These are phyloP conservation scores for Aspergillus ellipticus DNA, from an alignment of 495 filamentous ascomycete species.

Conservation along the genomic window DNA sequence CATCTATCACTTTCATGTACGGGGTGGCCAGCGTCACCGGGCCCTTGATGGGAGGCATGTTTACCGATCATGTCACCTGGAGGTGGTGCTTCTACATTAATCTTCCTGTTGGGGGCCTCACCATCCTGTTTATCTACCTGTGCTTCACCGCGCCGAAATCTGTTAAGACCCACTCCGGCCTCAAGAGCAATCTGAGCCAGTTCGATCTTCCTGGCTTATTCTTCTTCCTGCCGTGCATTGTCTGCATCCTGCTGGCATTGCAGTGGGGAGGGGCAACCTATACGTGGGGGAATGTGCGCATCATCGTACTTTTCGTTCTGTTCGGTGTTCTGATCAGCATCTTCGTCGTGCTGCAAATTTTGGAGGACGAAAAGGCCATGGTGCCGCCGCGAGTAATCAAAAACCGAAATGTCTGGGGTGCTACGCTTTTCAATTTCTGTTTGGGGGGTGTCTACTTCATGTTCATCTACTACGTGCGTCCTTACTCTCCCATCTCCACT, in stretches of 20 bases:
- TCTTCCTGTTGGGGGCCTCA: constrained; percentile 65
- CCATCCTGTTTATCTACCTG: constrained; percentile 56
- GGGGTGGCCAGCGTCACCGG: constrained; percentile 76
- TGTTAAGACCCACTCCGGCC: constrained; percentile 33
- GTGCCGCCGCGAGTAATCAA: constrained; percentile 69
- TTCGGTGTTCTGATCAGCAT: constrained; percentile 59
- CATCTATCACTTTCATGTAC: constrained; percentile 74
- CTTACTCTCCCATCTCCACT: neutral
- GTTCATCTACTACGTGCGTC: constrained; percentile 51
- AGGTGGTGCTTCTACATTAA: constrained; percentile 66
- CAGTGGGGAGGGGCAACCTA: constrained; percentile 82
- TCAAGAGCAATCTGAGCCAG: constrained; percentile 46
- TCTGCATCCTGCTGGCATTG: constrained; percentile 72
- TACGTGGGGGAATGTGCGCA: constrained; percentile 58
- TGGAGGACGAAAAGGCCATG: constrained; percentile 69
- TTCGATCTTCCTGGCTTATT: constrained; percentile 66
- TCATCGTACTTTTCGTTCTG: constrained; percentile 69
- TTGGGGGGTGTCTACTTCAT: constrained; percentile 65
- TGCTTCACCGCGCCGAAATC: constrained; percentile 54
- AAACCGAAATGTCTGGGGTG: constrained; percentile 63
- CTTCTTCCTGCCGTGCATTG: constrained; percentile 67
- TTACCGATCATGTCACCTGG: constrained; percentile 60
- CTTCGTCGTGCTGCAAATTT: constrained; percentile 63
- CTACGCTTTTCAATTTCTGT: constrained; percentile 50
- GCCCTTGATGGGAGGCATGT: constrained; percentile 55